A percentile compares a stretch with the other conserved stretches of the same genome.
phyloP scores from a whole-genome alignment of 441 rosid genomes.

The Populus hybrid region DNA sequence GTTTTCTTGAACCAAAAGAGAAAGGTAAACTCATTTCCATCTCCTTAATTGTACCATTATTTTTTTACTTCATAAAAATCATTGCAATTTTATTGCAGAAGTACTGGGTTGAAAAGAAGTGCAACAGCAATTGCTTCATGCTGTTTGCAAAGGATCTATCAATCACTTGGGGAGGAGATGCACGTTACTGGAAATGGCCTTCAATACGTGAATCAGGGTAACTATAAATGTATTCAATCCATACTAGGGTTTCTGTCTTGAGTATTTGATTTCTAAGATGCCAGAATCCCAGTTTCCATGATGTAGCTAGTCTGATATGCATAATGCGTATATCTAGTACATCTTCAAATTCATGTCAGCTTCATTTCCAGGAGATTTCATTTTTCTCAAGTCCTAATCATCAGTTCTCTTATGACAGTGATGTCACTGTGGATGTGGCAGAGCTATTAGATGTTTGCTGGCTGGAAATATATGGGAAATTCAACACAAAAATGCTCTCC shows the following conservation, averaged over 20 bases:
- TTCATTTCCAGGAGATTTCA: background rate
- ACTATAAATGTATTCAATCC: background rate
- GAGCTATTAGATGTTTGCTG: conserved; percentile 55
- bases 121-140: conserved; percentile 57
- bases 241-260: background rate
- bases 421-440: conserved; percentile 32
- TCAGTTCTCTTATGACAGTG: conserved; percentile 20
- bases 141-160: conserved; percentile 50
- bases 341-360: background rate
- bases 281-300: background rate
- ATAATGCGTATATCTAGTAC: background rate
- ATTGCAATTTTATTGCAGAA: conserved; percentile 29
- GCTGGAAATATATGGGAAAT: conserved; percentile 51
- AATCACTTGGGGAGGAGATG: conserved; percentile 55
- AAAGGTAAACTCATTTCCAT: background rate
- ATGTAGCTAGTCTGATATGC: background rate
- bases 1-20: conserved; percentile 31
- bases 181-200: conserved; percentile 55
- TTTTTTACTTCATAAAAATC: background rate
- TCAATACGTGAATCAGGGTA: conserved; percentile 45
- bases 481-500: conserved; percentile 45
- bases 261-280: background rate
- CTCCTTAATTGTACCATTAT: background rate
- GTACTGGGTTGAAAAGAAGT: conserved; percentile 52
- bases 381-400: background rate